Conservation (phyloP, 176 grass and related monocot species). For the Poa annua region DNA sequence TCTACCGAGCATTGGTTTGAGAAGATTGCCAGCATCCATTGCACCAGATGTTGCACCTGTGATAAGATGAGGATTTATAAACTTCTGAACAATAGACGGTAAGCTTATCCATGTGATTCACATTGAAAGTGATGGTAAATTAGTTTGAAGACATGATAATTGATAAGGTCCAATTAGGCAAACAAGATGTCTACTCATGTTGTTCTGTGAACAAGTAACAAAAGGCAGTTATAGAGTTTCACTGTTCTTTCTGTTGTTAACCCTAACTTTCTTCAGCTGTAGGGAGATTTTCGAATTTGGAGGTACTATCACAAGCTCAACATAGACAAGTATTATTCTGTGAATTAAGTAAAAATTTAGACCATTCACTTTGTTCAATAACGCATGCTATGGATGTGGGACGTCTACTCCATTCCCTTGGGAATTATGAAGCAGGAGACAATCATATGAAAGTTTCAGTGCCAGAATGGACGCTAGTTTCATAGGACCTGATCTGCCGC, state of each 20-base stretch:
- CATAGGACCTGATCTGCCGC: not conserved
- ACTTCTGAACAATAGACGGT: not conserved
- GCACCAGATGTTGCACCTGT: constrained; percentile 95
- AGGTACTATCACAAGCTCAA: not conserved
- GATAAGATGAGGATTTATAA: constrained; percentile 34
- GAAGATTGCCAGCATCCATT: constrained; percentile 97
- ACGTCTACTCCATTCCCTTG: not conserved
- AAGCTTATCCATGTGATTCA: not conserved
- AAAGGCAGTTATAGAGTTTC: not conserved
- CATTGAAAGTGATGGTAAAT: not conserved
- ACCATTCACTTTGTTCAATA: not conserved
- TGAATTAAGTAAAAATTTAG: not conserved
- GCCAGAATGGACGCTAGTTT: not conserved
- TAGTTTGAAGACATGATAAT: not conserved
- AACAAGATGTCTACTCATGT: not conserved
- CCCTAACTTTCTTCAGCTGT: not conserved
- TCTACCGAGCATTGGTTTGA: constrained; percentile 98
- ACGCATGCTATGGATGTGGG: not conserved
- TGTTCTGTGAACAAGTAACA: not conserved
- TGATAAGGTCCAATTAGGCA: not conserved
- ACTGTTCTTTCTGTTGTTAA: not conserved
- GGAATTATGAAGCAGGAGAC: not conserved
- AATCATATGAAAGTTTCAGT: not conserved
- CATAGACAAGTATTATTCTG: not conserved
- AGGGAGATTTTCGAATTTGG: not conserved